Percentiles rank a stretch among this genome's conserved stretches.
phyloP scores from a whole-genome alignment of 2,329 filamentous ascomycete genomes.

The Ascochyta rabiei region DNA sequence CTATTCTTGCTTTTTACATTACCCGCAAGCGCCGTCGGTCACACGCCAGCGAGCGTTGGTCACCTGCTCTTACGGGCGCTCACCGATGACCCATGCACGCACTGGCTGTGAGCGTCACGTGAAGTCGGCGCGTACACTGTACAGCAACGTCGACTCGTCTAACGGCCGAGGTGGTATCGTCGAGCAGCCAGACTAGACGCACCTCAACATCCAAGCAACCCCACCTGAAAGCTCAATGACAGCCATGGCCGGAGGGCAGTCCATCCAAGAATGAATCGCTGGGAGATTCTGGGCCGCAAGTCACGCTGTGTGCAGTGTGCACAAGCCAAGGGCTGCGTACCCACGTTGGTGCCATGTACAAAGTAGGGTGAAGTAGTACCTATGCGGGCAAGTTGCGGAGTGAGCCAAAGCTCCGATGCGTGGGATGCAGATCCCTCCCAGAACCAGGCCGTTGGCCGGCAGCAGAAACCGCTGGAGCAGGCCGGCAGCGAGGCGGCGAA shows the following conservation, averaged over 20 bases:
- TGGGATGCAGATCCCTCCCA: slow-evolving; percentile 13
- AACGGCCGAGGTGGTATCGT: slow-evolving; percentile 1
- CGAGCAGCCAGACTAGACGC: neutral
- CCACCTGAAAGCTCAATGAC: neutral
- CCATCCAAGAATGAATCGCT: neutral
- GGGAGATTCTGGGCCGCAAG: neutral
- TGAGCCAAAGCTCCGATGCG: slow-evolving; percentile 9
- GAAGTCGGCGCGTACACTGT: slow-evolving; percentile 16
- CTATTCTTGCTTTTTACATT: slow-evolving; percentile 8
- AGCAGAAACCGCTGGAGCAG: slow-evolving; percentile 3
- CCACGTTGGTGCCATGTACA: neutral
- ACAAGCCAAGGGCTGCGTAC: neutral
- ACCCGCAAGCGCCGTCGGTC: slow-evolving; percentile 12
- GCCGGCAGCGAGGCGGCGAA: slow-evolving; percentile 13
- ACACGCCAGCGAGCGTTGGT: slow-evolving; percentile 8
- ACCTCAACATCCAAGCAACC: neutral
- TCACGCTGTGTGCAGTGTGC: neutral
- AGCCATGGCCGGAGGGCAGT: neutral
- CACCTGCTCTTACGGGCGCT: slow-evolving; percentile 8
- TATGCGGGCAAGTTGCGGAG: slow-evolving; percentile 16
- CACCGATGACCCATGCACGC: slow-evolving; percentile 13
- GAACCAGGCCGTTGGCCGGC: slow-evolving; percentile 7
- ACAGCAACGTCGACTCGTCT: slow-evolving; percentile 3
- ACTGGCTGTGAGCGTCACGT: slow-evolving; percentile 8
- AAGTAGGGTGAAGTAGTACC: slow-evolving; percentile 10